A percentile compares a stretch with the other conserved stretches of the same genome.
Conservation (phyloP, 1,284 basidiomycete genomes). For the Trichosporon coremiiforme region DNA sequence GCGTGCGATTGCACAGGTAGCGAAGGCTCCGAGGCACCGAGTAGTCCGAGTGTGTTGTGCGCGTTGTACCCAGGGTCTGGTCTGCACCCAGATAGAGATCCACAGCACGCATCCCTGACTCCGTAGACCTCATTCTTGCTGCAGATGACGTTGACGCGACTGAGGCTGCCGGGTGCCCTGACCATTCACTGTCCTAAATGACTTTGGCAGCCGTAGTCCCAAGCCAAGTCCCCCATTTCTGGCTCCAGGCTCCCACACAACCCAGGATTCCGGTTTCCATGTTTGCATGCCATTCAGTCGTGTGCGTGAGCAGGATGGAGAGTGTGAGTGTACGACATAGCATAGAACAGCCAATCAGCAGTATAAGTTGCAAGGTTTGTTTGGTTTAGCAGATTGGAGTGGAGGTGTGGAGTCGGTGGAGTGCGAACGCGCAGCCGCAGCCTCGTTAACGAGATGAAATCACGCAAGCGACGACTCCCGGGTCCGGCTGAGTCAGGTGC, state of each 20-base stretch:
- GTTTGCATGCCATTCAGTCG: conserved; percentile 3
- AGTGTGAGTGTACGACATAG: not conserved
- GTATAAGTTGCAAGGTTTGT: not conserved
- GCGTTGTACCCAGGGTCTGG: too few species aligned
- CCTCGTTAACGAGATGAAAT: too few species aligned
- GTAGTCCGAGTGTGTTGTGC: too few species aligned
- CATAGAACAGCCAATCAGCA: not conserved
- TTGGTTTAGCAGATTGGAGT: too few species aligned
- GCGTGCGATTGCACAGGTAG: too few species aligned
- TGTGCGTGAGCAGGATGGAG: not conserved
- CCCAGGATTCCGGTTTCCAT: not conserved
- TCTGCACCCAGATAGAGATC: too few species aligned
- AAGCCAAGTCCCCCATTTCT: not conserved
- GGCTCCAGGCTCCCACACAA: not conserved
- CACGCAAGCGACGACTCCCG: not conserved
- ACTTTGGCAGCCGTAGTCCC: not conserved
- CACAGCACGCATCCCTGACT: too few species aligned
- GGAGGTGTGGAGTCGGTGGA: not conserved
- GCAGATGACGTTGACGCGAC: not conserved
- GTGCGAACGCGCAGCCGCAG: too few species aligned
- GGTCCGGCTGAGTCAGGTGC: not conserved
- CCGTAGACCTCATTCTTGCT: not conserved
- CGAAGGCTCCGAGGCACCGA: too few species aligned
- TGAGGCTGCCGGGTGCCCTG: not conserved
- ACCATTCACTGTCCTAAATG: not conserved